phyloP scores from a whole-genome alignment of 2,329 filamentous ascomycete species.

The Claviceps spartinae region DNA sequence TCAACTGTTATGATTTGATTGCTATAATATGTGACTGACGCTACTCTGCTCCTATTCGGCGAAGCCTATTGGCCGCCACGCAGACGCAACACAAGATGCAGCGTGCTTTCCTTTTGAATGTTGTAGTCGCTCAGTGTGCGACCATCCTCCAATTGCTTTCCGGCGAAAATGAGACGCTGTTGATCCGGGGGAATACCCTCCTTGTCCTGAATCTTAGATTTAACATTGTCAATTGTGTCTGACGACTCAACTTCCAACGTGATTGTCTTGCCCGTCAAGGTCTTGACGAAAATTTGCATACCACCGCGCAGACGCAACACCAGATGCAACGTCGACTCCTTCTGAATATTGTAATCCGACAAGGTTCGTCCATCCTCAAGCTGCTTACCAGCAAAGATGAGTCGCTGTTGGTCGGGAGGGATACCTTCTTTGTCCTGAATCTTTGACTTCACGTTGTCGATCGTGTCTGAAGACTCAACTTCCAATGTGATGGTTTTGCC shows the following conservation, averaged over 20 bases:
- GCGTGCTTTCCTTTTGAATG: constrained; percentile 82
- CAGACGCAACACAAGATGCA: constrained; percentile 68
- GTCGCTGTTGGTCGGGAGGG: constrained; percentile 83
- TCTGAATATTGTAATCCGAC: constrained; percentile 94
- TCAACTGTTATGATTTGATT: neutral
- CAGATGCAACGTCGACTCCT: constrained; percentile 70
- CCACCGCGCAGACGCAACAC: constrained; percentile 72
- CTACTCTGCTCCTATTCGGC: neutral
- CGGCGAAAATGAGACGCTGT: constrained; percentile 85
- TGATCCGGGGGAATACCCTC: constrained; percentile 20
- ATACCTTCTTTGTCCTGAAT: constrained; percentile 92
- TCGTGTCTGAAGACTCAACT: constrained; percentile 79
- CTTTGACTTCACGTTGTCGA: constrained; percentile 90
- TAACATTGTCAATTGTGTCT: no score
- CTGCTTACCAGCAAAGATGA: constrained; percentile 91
- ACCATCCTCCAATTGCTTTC: constrained; percentile 87
- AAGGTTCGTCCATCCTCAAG: constrained; percentile 84
- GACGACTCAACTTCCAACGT: constrained; percentile 66
- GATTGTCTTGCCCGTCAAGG: constrained; percentile 83
- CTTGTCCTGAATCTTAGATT: no score
- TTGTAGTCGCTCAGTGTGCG: constrained; percentile 91
- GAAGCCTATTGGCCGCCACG: constrained; percentile 45
- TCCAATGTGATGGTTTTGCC: constrained; percentile 93
- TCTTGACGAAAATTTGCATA: constrained; percentile 85
- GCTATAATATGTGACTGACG: neutral